Evolutionary conservation across 2,329 filamentous ascomycete species (phyloP).

Genomic region (Aspergillus texensis): DNA sequence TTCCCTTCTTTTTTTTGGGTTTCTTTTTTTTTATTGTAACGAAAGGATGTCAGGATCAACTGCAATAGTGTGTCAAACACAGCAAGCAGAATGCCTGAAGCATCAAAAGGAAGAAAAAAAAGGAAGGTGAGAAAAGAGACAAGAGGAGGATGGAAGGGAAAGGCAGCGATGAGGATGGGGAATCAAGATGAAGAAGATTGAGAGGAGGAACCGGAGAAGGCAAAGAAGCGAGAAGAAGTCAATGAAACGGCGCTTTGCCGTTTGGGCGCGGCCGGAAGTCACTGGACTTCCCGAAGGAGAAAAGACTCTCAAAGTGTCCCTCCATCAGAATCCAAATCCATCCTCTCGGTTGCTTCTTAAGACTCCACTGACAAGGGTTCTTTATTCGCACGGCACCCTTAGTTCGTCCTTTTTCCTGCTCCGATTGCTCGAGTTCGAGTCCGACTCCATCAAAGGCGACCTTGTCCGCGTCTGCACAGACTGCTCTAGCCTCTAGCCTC

Average conservation of each 20-base stretch:
- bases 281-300: constrained; percentile 16
- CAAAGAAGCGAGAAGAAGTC: constrained; percentile 4
- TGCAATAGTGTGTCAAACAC: constrained; percentile 52
- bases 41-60: constrained; percentile 41
- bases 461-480: constrained; percentile 3
- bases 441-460: background rate
- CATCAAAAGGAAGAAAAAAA: constrained; percentile 29
- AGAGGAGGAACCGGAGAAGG: constrained; percentile 8
- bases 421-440: background rate
- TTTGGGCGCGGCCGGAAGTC: constrained; percentile 18
- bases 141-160: constrained; percentile 19
- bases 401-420: background rate
- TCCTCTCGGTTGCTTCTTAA: background rate
- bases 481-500: constrained; percentile 5
- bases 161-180: constrained; percentile 12
- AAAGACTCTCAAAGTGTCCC: constrained; percentile 1
- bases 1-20: constrained; percentile 12
- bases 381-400: constrained; percentile 2
- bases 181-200: constrained; percentile 12
- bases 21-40: constrained; percentile 25
- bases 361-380: constrained; percentile 1
- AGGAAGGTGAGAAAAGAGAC: constrained; percentile 24
- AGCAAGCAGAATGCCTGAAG: constrained; percentile 35
- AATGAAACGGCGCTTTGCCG: constrained; percentile 26
- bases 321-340: background rate